Base-by-base conservation (phyloP, 2,329 filamentous ascomycete species). In the Xylariaceae sp. region DNA sequence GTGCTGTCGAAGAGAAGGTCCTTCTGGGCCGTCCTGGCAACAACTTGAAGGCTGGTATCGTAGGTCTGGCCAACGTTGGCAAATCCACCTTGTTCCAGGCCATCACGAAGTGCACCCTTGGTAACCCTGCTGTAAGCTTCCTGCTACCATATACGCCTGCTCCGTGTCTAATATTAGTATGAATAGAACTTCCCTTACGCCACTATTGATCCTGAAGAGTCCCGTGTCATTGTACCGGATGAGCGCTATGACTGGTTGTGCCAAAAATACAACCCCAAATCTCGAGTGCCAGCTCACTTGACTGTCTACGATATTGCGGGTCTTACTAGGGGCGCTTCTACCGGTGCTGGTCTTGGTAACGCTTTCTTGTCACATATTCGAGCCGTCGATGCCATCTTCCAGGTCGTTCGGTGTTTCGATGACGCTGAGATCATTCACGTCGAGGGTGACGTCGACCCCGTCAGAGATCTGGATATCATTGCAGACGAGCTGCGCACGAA, bases 61-160 rank as follows among this genome's bases (percentile, higher is more conserved):
- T 99, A 78, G 95, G 95, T 80, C 88, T 99, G 72, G 95, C 95
- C 78, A 99, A 99, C 78, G 96, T 99, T 70, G 95, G 95, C 78
- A 99, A 99, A 83, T 99, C 95, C 67, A 99, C 96, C 29, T 87
- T 99, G 71, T 99, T 99, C 87, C 96, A 99, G 83, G 92, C 95
- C 74, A 97, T 99, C 79, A 99, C 95, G 75, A 98, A 97, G 84
- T 96, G 90, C 78, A 87, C 87, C 66, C 88, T 99, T 72, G 95
- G 96, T 80, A 99, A 98, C 82, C 96, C 96, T 71, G 95, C 95
- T 82, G 88, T 91, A 83, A 78, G 87, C 83, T 52, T 59, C 65
- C 69, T 67, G 67, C 65, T 66, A 68, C 66, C 68, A 64, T 66
- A 63, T 58, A 62, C 63, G 65, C 62, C 9, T 48, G 28, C 31